Conservation (phyloP, 2,329 filamentous ascomycete species). For the Myotisia sp. region DNA sequence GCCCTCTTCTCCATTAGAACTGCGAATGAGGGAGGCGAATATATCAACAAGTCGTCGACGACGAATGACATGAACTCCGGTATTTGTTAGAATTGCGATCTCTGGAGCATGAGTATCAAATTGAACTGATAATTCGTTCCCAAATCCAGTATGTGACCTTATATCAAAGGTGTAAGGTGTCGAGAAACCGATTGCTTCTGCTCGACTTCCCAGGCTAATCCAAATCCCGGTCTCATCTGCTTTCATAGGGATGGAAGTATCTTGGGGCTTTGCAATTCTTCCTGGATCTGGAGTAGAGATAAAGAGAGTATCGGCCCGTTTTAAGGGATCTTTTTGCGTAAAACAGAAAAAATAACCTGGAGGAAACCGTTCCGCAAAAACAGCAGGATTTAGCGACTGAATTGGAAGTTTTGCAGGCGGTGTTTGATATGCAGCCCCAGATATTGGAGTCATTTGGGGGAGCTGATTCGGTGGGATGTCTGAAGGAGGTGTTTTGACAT, state of each 20-base stretch:
- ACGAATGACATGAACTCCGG: slow-evolving; percentile 73
- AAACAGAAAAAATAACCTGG: slow-evolving; percentile 90
- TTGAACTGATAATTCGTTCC: slow-evolving; percentile 92
- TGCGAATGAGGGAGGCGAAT: slow-evolving; percentile 68
- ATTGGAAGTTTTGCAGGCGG: slow-evolving; percentile 37
- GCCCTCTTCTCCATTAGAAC: slow-evolving; percentile 56
- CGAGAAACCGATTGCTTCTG: slow-evolving; percentile 65
- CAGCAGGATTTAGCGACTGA: slow-evolving; percentile 28
- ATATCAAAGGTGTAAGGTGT: slow-evolving; percentile 59
- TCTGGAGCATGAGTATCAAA: slow-evolving; percentile 73
- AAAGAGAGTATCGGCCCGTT: slow-evolving; percentile 57
- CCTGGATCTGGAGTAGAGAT: slow-evolving; percentile 78
- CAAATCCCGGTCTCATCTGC: slow-evolving; percentile 71
- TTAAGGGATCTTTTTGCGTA: slow-evolving; percentile 46
- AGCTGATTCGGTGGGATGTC: slow-evolving; percentile 18
- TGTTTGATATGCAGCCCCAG: slow-evolving; percentile 22
- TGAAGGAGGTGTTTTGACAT: slow-evolving; percentile 80
- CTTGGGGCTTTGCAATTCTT: slow-evolving; percentile 49
- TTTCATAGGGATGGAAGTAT: slow-evolving; percentile 40
- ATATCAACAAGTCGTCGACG: slow-evolving; percentile 78
- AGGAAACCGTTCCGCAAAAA: slow-evolving; percentile 45
- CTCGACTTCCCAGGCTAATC: slow-evolving; percentile 58
- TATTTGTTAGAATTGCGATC: slow-evolving; percentile 82
- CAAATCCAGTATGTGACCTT: slow-evolving; percentile 60
- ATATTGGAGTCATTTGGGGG: slow-evolving; percentile 13